Evolutionary conservation across 495 filamentous ascomycete genomes (phyloP).

Genomic region (Penicillium macrosclerotiorum): DNA sequence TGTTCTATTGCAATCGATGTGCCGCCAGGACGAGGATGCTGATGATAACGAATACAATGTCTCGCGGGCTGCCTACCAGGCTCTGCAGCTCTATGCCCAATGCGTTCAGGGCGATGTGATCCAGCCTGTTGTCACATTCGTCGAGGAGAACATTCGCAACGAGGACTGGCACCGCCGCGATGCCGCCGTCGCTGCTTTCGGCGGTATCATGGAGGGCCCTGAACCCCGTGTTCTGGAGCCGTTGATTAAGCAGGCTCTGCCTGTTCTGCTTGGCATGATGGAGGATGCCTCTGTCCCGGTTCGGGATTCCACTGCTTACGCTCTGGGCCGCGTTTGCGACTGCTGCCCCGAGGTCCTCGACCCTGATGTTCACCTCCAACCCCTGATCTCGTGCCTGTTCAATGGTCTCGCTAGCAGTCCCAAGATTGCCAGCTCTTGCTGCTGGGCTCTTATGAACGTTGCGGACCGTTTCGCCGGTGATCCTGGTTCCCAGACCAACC

Average conservation of each 20-base stretch:
- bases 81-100: constrained; percentile 90
- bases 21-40: constrained; percentile 97
- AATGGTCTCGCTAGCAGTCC: constrained; percentile 84
- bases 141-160: constrained; percentile 83
- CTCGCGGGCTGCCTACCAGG: constrained; percentile 93
- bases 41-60: constrained; percentile 96
- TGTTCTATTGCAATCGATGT: constrained; percentile 81
- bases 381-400: constrained; percentile 85
- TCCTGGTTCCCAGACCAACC: constrained; percentile 70
- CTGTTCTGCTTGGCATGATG: constrained; percentile 94
- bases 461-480: constrained; percentile 92
- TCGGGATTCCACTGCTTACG: constrained; percentile 95
- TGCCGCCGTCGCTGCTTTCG: constrained; percentile 96
- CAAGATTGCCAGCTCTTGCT: constrained; percentile 97
- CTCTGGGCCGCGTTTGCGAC: constrained; percentile 93
- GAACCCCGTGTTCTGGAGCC: constrained; percentile 85
- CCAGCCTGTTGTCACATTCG: constrained; percentile 78
- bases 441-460: constrained; percentile 98
- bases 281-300: constrained; percentile 83
- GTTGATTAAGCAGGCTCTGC: constrained; percentile 89
- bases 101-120: constrained; percentile 81
- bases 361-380: constrained; percentile 72
- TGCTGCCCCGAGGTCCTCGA: constrained; percentile 85
- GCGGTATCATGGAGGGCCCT: constrained; percentile 97
- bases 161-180: constrained; percentile 93